Evolutionary conservation across 148 eudicot species (phyloP).

Genomic region (Rhododendron simsii): DNA sequence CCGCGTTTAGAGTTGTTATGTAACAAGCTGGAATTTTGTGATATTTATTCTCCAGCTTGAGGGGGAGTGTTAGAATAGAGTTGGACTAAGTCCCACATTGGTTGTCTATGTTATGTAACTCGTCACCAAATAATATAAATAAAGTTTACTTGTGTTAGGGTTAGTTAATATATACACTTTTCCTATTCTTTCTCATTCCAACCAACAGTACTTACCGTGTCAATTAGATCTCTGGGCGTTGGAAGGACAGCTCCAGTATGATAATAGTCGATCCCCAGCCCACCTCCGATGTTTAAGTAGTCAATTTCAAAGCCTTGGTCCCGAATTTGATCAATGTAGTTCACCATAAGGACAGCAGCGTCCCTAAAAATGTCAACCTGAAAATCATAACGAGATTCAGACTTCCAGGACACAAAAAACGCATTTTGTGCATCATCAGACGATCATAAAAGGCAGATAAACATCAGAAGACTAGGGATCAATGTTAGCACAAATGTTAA

Average conservation of each 20-base stretch:
- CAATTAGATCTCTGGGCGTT: slow-evolving; percentile 78
- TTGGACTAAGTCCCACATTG: too few species aligned
- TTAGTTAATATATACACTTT: too few species aligned
- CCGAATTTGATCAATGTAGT: slow-evolving; percentile 82
- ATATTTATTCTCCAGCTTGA: too few species aligned
- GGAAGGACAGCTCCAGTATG: slow-evolving; percentile 89
- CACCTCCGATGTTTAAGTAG: slow-evolving; percentile 96
- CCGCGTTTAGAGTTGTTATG: too few species aligned
- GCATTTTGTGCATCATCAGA: background rate
- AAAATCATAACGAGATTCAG: slow-evolving; percentile 2
- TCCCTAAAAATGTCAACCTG: slow-evolving; percentile 95
- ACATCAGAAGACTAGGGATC: slow-evolving; percentile 11
- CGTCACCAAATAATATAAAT: too few species aligned
- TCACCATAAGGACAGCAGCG: slow-evolving; percentile 94
- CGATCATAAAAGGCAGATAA: background rate
- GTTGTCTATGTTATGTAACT: too few species aligned
- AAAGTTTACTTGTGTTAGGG: too few species aligned
- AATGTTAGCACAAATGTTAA: slow-evolving; percentile 24
- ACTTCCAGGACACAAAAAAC: background rate
- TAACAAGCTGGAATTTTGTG: too few species aligned
- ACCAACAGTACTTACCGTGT: slow-evolving; percentile 50
- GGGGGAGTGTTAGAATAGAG: too few species aligned
- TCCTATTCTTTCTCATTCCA: too few species aligned
- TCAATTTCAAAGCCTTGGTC: slow-evolving; percentile 83
- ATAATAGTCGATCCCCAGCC: slow-evolving; percentile 91